Conservation (phyloP, 2,329 filamentous ascomycete species). For the Colletotrichum sp. region DNA sequence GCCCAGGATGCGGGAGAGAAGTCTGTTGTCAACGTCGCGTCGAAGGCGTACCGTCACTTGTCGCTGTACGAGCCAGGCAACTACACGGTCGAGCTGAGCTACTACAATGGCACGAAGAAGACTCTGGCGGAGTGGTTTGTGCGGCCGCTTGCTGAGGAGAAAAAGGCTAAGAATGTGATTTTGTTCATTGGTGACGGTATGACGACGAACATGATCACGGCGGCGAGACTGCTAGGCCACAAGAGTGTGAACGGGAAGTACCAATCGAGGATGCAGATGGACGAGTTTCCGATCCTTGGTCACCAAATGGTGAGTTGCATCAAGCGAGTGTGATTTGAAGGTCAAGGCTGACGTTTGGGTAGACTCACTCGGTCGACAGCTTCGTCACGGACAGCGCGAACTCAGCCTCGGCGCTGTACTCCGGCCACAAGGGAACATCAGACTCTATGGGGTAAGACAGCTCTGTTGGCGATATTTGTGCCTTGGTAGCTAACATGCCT, state of each 20-base stretch:
- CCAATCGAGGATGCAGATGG: constrained; percentile 75
- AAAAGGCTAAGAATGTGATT: constrained; percentile 84
- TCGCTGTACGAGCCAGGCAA: constrained; percentile 79
- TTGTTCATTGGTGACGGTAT: constrained; percentile 78
- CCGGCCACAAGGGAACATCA: constrained; percentile 82
- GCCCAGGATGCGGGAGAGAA: constrained; percentile 72
- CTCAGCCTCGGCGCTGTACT: constrained; percentile 81
- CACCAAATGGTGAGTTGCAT: constrained; percentile 69
- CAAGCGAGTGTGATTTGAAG: accelerated
- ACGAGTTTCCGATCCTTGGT: constrained; percentile 81
- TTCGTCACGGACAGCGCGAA: constrained; percentile 91
- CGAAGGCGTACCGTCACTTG: constrained; percentile 78
- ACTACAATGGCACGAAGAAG: constrained; percentile 70
- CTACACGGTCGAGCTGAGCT: constrained; percentile 77
- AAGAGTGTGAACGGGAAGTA: constrained; percentile 86
- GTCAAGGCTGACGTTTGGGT: neutral
- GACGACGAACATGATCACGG: constrained; percentile 79
- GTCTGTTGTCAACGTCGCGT: constrained; percentile 78
- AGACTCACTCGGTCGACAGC: constrained; percentile 80
- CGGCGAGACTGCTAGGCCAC: constrained; percentile 80
- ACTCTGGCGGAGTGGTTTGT: constrained; percentile 81
- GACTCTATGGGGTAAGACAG: constrained; percentile 73
- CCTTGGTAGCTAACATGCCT: neutral
- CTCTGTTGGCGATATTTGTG: too few relatives aligned
- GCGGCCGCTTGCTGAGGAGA: constrained; percentile 69